phyloP scores from a whole-genome alignment of 208 protist species.

The Acanthamoeba lenticulata region DNA sequence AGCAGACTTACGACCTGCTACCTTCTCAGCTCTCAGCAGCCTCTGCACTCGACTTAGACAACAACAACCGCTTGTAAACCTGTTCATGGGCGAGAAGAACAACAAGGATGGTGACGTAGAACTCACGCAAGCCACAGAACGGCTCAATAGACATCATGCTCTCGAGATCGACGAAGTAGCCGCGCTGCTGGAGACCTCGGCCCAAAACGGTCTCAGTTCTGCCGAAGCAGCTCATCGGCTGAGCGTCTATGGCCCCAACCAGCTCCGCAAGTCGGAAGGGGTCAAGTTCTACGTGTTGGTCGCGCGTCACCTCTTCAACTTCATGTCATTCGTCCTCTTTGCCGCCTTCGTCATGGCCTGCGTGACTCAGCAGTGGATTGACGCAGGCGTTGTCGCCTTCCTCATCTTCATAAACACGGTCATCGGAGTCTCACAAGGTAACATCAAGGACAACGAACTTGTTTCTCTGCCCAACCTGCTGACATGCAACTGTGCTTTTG shows the following conservation, averaged over 20 bases:
- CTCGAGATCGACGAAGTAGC: background rate
- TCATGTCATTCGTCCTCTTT: conserved; percentile 61
- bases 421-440: conserved; percentile 64
- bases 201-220: background rate
- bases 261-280: background rate
- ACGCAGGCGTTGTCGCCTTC: conserved; percentile 10
- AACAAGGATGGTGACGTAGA: background rate
- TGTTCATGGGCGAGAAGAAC: background rate
- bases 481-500: background rate
- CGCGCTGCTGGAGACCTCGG: background rate
- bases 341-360: conserved; percentile 45
- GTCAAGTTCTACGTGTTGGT: conserved; percentile 48
- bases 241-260: conserved; percentile 9
- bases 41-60: no score
- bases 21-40: no score
- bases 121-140: background rate
- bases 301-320: conserved; percentile 44
- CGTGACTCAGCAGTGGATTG: conserved; percentile 44
- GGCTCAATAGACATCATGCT: background rate
- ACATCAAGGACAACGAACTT: no score
- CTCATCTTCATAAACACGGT: conserved; percentile 62
- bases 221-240: background rate
- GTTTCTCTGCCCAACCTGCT: background rate
- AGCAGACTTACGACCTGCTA: no score
- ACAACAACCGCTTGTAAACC: background rate